Conservation (phyloP, 306 rosid genomes). For the Astragalus membranaceus region DNA sequence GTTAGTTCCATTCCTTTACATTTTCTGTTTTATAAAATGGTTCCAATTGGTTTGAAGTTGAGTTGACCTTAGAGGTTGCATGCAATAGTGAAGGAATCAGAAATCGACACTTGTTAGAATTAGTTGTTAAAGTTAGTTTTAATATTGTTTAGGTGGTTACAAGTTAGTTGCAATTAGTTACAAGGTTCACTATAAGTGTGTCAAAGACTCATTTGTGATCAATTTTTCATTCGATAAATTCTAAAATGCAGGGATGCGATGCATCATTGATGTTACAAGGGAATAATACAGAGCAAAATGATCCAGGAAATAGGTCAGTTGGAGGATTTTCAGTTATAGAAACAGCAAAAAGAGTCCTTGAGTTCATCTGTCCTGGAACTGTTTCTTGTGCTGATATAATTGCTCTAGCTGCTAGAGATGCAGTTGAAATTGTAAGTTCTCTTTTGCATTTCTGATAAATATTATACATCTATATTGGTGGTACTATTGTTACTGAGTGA, state of each 20-base stretch:
- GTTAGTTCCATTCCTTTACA: slow-evolving; percentile 21
- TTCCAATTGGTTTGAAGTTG: neutral
- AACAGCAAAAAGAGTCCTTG: slow-evolving; percentile 60
- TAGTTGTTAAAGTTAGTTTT: too few species aligned
- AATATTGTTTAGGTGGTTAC: too few species aligned
- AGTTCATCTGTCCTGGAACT: slow-evolving; percentile 61
- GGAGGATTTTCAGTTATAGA: slow-evolving; percentile 81
- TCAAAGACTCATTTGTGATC: too few species aligned
- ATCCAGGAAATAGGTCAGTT: slow-evolving; percentile 74
- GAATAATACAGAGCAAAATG: slow-evolving; percentile 64
- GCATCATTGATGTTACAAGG: slow-evolving; percentile 78
- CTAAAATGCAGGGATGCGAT: slow-evolving; percentile 86
- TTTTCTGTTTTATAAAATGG: too few species aligned
- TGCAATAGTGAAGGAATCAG: neutral
- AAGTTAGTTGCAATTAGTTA: too few species aligned
- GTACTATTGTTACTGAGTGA: neutral
- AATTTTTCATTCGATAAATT: too few species aligned
- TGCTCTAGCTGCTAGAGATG: slow-evolving; percentile 89
- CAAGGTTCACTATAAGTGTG: too few species aligned
- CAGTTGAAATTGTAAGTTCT: slow-evolving; percentile 65
- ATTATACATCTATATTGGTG: neutral
- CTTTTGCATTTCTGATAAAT: neutral
- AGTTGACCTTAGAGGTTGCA: neutral
- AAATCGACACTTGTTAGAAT: neutral
- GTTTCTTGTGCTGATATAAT: slow-evolving; percentile 93